phyloP scores from a whole-genome alignment of 306 rosid genomes.

The Inga laurina region DNA sequence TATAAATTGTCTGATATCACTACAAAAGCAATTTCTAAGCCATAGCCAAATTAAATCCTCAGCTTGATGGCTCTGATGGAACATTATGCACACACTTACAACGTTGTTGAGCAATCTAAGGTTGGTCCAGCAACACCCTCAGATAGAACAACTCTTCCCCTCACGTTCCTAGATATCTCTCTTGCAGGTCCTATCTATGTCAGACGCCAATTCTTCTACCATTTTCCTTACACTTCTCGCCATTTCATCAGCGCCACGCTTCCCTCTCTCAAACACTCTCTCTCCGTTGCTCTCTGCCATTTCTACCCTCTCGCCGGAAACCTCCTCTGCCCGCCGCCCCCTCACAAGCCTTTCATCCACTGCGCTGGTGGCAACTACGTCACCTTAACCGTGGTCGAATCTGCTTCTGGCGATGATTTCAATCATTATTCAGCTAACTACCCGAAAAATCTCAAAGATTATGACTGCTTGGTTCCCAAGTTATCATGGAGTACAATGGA shows the following conservation, averaged over 20 bases:
- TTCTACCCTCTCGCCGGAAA: conserved; percentile 42
- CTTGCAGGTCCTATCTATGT: conserved; percentile 45
- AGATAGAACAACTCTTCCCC: conserved; percentile 39
- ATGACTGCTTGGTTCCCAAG: conserved; percentile 28
- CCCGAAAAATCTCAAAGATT: conserved; percentile 26
- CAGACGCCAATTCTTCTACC: conserved; percentile 53
- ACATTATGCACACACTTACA: not conserved
- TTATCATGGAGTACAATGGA: not conserved
- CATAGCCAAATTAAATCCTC: not conserved
- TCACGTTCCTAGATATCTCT: conserved; percentile 55
- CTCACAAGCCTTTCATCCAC: conserved; percentile 38
- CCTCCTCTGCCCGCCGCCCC: conserved; percentile 33
- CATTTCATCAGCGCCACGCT: conserved; percentile 37
- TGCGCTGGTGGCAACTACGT: not conserved
- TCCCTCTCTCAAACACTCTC: conserved; percentile 52
- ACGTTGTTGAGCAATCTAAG: conserved; percentile 26
- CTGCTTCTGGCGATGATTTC: conserved; percentile 15
- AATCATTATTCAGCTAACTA: conserved; percentile 26
- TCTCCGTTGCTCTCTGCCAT: conserved; percentile 38
- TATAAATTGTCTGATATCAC: not conserved
- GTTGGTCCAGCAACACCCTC: conserved; percentile 6
- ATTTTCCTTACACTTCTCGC: conserved; percentile 30
- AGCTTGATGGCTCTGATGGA: not conserved
- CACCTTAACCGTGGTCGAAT: conserved; percentile 19
- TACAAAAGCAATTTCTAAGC: not conserved